Percentiles rank a stretch among this genome's conserved stretches.
phyloP scores from a whole-genome alignment of 768 basidiomycete species.

The Phanerodontia chrysosporium region DNA sequence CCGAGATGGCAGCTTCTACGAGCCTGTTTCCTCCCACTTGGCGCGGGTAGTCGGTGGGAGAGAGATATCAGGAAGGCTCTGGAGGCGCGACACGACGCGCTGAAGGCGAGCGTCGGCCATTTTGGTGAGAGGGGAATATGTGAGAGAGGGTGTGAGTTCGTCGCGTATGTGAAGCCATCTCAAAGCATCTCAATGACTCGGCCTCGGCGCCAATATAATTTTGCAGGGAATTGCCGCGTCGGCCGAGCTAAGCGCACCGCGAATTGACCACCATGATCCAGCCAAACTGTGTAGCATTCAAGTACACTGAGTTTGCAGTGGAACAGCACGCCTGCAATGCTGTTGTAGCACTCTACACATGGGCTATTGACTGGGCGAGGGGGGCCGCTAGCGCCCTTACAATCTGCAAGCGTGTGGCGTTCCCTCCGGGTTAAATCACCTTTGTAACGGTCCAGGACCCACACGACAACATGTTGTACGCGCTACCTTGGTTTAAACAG shows the following conservation, averaged over 20 bases:
- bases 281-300: background rate
- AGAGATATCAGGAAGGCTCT: conserved; percentile 83
- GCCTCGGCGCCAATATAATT: background rate
- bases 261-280: too few species aligned
- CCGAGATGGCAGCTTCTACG: conserved; percentile 77
- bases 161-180: too few species aligned
- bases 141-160: background rate
- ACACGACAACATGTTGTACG: too few species aligned
- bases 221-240: background rate
- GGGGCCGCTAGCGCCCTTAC: too few species aligned
- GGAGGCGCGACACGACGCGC: conserved; percentile 61
- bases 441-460: too few species aligned
- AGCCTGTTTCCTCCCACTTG: conserved; percentile 68
- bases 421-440: too few species aligned
- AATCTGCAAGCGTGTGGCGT: too few species aligned
- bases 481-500: too few species aligned
- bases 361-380: too few species aligned
- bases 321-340: too few species aligned
- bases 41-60: conserved; percentile 93
- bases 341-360: too few species aligned
- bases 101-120: conserved; percentile 31
- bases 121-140: background rate
- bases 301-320: too few species aligned
- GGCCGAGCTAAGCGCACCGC: background rate
- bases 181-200: background rate